These are phyloP conservation scores for Saururus chinensis DNA, from an alignment of 164 flowering plant genomes.

Conservation along the genomic window DNA sequence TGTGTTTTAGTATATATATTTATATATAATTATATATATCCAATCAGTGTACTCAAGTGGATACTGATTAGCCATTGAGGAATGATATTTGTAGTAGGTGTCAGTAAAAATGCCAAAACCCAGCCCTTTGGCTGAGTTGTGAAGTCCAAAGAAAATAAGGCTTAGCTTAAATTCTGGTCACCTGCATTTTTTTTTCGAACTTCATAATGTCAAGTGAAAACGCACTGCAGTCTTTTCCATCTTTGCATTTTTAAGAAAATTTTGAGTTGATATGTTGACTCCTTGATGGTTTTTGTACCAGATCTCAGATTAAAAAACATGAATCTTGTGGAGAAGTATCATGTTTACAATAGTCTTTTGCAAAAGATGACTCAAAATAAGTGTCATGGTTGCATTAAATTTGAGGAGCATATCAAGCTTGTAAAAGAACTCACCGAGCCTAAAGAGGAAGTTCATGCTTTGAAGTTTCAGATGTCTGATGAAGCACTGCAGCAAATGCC, in stretches of 20 bases:
- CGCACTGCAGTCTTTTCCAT: neutral
- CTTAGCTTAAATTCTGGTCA: no score
- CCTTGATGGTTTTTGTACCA: conserved; percentile 13
- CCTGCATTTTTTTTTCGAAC: no score
- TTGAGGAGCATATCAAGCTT: conserved; percentile 63
- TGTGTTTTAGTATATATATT: no score
- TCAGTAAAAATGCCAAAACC: no score
- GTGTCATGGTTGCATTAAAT: conserved; percentile 80
- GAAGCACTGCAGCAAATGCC: conserved; percentile 99
- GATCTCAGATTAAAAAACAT: conserved; percentile 85
- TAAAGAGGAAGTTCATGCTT: conserved; percentile 54
- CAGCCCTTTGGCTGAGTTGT: no score
- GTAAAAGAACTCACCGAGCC: conserved; percentile 48
- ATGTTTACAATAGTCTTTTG: conserved; percentile 44
- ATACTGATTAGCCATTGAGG: no score
- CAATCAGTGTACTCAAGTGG: no score
- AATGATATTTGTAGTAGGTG: no score
- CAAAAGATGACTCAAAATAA: conserved; percentile 69
- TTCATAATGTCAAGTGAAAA: no score
- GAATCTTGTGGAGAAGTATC: conserved; percentile 51
- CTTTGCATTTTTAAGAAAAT: no score
- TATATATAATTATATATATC: no score
- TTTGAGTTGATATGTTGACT: neutral
- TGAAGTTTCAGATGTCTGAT: conserved; percentile 86
- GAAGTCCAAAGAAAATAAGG: no score